Conservation (phyloP, 202 grass and related monocot genomes). For the Saccharum hybrid region DNA sequence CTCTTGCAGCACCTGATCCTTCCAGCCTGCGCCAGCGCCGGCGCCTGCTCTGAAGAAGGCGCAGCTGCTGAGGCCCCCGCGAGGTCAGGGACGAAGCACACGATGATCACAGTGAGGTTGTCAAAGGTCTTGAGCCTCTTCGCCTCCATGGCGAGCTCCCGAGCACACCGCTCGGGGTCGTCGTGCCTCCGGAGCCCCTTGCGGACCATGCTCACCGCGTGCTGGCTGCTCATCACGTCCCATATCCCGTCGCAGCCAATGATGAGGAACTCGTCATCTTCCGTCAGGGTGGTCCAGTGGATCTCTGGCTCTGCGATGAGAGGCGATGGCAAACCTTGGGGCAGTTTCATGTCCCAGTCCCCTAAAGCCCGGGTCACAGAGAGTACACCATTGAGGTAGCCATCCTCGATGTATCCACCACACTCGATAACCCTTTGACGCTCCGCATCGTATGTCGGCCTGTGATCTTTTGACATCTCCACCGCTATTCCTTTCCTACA, state of each 20-base stretch:
- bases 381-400: slow-evolving; percentile 84
- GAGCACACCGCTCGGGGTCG: slow-evolving; percentile 70
- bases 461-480: slow-evolving; percentile 81
- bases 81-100: slow-evolving; percentile 62
- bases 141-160: slow-evolving; percentile 76
- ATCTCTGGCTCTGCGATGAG: slow-evolving; percentile 82
- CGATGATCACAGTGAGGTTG: slow-evolving; percentile 82
- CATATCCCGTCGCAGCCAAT: slow-evolving; percentile 92
- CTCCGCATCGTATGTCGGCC: slow-evolving; percentile 62
- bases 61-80: neutral
- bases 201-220: slow-evolving; percentile 66
- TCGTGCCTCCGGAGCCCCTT: slow-evolving; percentile 68
- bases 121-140: slow-evolving; percentile 72
- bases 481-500: slow-evolving; percentile 72
- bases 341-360: slow-evolving; percentile 88
- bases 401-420: slow-evolving; percentile 79
- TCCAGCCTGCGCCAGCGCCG: neutral
- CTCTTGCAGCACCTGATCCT: slow-evolving; percentile 71
- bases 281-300: slow-evolving; percentile 49
- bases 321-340: slow-evolving; percentile 50
- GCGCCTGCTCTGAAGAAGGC: slow-evolving; percentile 23
- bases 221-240: slow-evolving; percentile 82
- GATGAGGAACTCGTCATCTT: slow-evolving; percentile 85
- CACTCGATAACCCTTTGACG: slow-evolving; percentile 53
- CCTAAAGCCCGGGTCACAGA: slow-evolving; percentile 80